A percentile compares a stretch with the other conserved stretches of the same genome.
phyloP scores from a whole-genome alignment of 345 rosid genomes.

The Firmiana major region DNA sequence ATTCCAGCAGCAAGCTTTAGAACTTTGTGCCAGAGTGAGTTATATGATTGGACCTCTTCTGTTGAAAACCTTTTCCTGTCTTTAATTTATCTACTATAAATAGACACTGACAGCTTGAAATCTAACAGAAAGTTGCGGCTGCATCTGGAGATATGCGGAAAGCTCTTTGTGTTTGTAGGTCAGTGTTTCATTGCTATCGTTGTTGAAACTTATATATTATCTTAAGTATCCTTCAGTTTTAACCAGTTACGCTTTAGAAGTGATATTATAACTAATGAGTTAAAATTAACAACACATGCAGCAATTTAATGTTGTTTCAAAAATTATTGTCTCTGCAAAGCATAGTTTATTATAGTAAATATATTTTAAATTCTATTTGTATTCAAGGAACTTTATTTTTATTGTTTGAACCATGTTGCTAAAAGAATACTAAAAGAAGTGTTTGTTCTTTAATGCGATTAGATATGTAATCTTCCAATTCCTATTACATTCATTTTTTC shows the following conservation, averaged over 20 bases:
- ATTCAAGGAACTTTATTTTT: background rate
- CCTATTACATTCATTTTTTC: background rate
- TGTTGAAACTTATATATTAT: background rate
- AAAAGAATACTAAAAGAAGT: background rate
- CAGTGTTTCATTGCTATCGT: background rate
- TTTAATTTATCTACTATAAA: background rate
- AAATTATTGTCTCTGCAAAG: background rate
- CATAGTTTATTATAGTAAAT: background rate
- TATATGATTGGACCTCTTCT: background rate
- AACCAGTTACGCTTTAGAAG: background rate
- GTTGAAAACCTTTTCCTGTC: background rate
- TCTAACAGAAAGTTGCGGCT: constrained; percentile 81
- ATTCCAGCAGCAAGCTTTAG: constrained; percentile 80
- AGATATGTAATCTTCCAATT: background rate
- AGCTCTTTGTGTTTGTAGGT: constrained; percentile 91
- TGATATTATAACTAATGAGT: background rate
- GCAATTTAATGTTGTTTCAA: background rate
- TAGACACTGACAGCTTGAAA: constrained; percentile 12
- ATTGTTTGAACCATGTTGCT: background rate
- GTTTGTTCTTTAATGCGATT: background rate
- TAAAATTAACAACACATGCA: background rate
- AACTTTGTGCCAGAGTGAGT: constrained; percentile 95
- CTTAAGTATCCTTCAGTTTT: background rate
- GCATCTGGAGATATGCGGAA: constrained; percentile 96
- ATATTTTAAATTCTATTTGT: background rate